Evolutionary conservation across 805 yeast species (phyloP).

Genomic region (Candida peoriensis): DNA sequence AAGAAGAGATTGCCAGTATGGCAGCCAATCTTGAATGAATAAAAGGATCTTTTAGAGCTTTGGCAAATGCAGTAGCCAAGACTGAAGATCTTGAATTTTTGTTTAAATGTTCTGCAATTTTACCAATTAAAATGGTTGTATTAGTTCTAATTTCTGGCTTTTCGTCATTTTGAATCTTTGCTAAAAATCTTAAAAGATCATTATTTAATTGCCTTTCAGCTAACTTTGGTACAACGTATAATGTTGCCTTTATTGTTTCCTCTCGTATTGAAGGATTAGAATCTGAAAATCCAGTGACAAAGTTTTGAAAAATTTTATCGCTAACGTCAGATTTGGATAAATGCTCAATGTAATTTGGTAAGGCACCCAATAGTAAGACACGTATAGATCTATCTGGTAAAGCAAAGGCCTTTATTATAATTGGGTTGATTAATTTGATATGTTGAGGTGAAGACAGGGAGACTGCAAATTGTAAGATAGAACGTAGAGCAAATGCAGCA

Average conservation of each 20-base stretch:
- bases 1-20: slow-evolving; percentile 61
- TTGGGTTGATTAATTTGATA: slow-evolving; percentile 46
- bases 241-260: slow-evolving; percentile 66
- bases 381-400: slow-evolving; percentile 75
- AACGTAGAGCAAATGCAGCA: slow-evolving; percentile 24
- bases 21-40: slow-evolving; percentile 74
- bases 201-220: slow-evolving; percentile 80
- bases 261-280: slow-evolving; percentile 77
- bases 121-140: slow-evolving; percentile 64
- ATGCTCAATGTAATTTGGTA: slow-evolving; percentile 48
- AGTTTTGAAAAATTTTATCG: slow-evolving; percentile 58
- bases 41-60: slow-evolving; percentile 76
- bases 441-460: slow-evolving; percentile 32
- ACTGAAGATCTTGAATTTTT: slow-evolving; percentile 60
- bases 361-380: slow-evolving; percentile 57
- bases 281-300: slow-evolving; percentile 82
- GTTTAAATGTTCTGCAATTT: slow-evolving; percentile 57
- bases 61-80: slow-evolving; percentile 78
- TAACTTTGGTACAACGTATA: slow-evolving; percentile 54
- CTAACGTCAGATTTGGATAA: slow-evolving; percentile 60
- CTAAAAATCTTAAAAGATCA: slow-evolving; percentile 74
- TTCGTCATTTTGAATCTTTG: slow-evolving; percentile 75
- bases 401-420: slow-evolving; percentile 56
- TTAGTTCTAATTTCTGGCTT: slow-evolving; percentile 74
- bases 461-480: slow-evolving; percentile 28